phyloP scores from a whole-genome alignment of 2,329 filamentous ascomycete species.

The Teratosphaeria destructans region DNA sequence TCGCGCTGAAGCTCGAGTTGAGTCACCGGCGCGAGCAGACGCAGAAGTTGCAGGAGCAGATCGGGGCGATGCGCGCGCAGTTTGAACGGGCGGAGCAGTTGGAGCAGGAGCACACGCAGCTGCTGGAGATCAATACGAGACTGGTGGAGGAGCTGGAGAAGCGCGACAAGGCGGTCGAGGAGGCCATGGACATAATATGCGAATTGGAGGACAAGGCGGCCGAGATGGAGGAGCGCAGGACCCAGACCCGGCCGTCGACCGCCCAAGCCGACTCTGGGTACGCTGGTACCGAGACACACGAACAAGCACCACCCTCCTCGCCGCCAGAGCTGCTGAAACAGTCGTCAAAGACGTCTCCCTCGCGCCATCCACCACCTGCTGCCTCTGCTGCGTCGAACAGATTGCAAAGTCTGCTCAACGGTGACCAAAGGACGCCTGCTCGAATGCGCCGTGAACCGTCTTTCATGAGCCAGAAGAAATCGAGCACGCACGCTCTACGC shows the following conservation, averaged over 20 bases:
- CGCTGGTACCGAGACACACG: slow-evolving; percentile 23
- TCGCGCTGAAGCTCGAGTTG: slow-evolving; percentile 63
- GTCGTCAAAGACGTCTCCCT: slow-evolving; percentile 5
- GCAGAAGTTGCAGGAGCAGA: slow-evolving; percentile 45
- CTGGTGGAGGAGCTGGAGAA: slow-evolving; percentile 53
- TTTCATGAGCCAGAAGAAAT: slow-evolving; percentile 22
- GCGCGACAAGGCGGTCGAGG: slow-evolving; percentile 59
- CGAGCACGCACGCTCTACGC: slow-evolving; percentile 25
- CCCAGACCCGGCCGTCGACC: slow-evolving; percentile 23
- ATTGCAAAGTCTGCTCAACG: slow-evolving; percentile 13
- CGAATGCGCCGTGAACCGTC: slow-evolving; percentile 20
- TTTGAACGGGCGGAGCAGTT: slow-evolving; percentile 30
- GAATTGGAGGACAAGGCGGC: slow-evolving; percentile 44
- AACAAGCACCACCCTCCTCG: slow-evolving; percentile 18
- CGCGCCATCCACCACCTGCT: slow-evolving; percentile 1
- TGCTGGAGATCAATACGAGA: slow-evolving; percentile 48
- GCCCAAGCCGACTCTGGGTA: slow-evolving; percentile 26
- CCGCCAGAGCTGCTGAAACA: slow-evolving; percentile 9
- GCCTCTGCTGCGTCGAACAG: slow-evolving; percentile 16
- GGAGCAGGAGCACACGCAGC: slow-evolving; percentile 34
- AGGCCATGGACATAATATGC: slow-evolving; percentile 61
- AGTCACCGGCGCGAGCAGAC: slow-evolving; percentile 59
- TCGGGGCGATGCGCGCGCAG: slow-evolving; percentile 47
- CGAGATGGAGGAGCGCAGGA: slow-evolving; percentile 15
- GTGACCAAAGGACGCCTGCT: slow-evolving; percentile 10